These are phyloP conservation scores for Debaryomyces tyrocola DNA, from an alignment of 805 yeast genomes.

Conservation along the genomic window DNA sequence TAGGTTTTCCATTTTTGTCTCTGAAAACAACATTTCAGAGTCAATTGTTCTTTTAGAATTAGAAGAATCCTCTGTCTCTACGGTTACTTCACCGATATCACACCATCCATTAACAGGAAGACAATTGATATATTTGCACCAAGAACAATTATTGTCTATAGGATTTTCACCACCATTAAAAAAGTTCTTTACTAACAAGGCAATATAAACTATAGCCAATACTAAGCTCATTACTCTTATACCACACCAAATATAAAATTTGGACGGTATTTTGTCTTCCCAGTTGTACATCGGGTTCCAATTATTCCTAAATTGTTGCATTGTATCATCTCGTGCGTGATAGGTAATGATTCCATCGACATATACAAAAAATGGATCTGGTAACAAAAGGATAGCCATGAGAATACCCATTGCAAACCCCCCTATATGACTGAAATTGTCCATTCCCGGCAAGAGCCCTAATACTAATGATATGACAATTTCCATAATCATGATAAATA, in stretches of 20 bases:
- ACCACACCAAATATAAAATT: conserved; percentile 53
- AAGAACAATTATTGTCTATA: conserved; percentile 55
- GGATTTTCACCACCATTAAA: conserved; percentile 23
- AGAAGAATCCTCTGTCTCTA: conserved; percentile 12
- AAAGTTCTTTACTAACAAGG: conserved; percentile 48
- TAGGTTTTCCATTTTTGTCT: conserved; percentile 2
- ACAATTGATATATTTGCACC: conserved; percentile 77
- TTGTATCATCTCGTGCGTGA: conserved; percentile 25
- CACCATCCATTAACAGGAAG: conserved; percentile 74
- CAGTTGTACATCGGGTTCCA: conserved; percentile 41
- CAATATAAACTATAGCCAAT: conserved; percentile 51
- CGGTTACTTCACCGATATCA: conserved; percentile 43
- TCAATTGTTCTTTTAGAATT: conserved; percentile 2
- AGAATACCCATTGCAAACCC: conserved; percentile 66
- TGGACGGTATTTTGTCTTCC: conserved; percentile 30
- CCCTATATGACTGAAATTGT: conserved; percentile 74
- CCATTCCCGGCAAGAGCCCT: conserved; percentile 72
- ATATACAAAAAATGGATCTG: conserved; percentile 55
- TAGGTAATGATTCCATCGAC: conserved; percentile 39
- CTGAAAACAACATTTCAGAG: conserved; percentile 2
- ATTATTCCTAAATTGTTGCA: conserved; percentile 32
- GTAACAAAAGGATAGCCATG: conserved; percentile 48
- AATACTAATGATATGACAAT: conserved; percentile 58
- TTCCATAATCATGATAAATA: conserved; percentile 53
- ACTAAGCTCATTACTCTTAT: conserved; percentile 47